phyloP scores from a whole-genome alignment of 768 basidiomycete species.

The Suillus placidus region DNA sequence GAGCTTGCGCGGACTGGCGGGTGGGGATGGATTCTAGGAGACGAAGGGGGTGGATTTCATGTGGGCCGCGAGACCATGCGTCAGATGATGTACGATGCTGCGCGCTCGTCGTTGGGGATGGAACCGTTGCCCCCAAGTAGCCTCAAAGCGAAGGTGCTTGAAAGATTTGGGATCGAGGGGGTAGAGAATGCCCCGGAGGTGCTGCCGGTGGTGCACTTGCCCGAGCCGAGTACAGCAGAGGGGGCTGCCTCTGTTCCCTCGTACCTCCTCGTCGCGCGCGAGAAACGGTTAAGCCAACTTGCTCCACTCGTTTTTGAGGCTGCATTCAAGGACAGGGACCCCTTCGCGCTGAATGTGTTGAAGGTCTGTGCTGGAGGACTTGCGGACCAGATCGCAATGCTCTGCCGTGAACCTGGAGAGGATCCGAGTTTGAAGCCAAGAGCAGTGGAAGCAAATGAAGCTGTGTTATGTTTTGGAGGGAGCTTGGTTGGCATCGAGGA shows the following conservation, averaged over 20 bases:
- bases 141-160: constrained; percentile 52
- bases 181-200: constrained; percentile 57
- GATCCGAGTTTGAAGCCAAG: constrained; percentile 33
- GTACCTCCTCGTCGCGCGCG: constrained; percentile 46
- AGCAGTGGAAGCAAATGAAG: constrained; percentile 52
- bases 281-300: constrained; percentile 76
- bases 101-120: constrained; percentile 46
- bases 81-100: constrained; percentile 60
- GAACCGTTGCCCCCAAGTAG: constrained; percentile 21
- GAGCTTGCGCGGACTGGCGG: constrained; percentile 76
- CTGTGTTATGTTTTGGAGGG: constrained; percentile 79
- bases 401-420: constrained; percentile 44
- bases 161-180: constrained; percentile 55
- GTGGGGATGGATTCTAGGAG: constrained; percentile 85
- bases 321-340: constrained; percentile 70
- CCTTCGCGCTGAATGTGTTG: constrained; percentile 64
- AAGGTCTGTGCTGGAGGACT: constrained; percentile 53
- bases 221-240: constrained; percentile 46
- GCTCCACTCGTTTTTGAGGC: constrained; percentile 77
- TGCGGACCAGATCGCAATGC: constrained; percentile 58
- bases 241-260: constrained; percentile 26
- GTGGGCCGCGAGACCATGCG: constrained; percentile 79
- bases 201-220: constrained; percentile 61
- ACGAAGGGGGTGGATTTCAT: constrained; percentile 82
- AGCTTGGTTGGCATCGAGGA: constrained; percentile 65